A percentile compares a stretch with the other conserved stretches of the same genome.
phyloP scores from a whole-genome alignment of 2,329 filamentous ascomycete species.

The Trichoderma semiorbis region DNA sequence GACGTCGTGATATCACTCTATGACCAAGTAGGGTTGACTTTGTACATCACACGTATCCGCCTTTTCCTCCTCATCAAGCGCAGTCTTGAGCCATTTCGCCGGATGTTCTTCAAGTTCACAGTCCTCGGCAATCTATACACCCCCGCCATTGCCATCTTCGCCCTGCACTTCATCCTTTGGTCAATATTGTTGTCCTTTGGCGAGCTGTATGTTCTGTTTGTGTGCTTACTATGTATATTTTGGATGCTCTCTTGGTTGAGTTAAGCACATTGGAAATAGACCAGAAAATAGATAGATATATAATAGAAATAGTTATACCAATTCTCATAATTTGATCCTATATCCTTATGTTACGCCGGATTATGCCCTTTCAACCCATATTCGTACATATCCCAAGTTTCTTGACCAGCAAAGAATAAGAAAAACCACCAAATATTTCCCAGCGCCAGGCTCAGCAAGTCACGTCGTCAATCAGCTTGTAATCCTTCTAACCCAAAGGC shows the following conservation, averaged over 20 bases:
- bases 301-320: neutral
- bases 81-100: neutral
- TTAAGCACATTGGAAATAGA: neutral
- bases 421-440: neutral
- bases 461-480: constrained; percentile 49
- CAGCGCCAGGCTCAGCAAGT: neutral
- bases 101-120: neutral
- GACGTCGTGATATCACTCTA: neutral
- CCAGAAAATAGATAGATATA: neutral
- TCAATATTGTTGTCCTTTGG: neutral
- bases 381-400: neutral
- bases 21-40: neutral
- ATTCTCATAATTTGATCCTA: neutral
- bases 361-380: neutral
- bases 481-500: constrained; percentile 75
- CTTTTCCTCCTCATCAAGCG: neutral
- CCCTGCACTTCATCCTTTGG: neutral
- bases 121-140: neutral
- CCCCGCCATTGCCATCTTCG: neutral
- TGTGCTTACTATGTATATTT: neutral
- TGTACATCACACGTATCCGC: neutral
- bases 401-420: neutral
- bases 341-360: neutral
- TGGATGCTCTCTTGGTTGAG: neutral
- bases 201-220: neutral